Conservation (phyloP, 768 basidiomycete species). For the Leccinum uliginosum region DNA sequence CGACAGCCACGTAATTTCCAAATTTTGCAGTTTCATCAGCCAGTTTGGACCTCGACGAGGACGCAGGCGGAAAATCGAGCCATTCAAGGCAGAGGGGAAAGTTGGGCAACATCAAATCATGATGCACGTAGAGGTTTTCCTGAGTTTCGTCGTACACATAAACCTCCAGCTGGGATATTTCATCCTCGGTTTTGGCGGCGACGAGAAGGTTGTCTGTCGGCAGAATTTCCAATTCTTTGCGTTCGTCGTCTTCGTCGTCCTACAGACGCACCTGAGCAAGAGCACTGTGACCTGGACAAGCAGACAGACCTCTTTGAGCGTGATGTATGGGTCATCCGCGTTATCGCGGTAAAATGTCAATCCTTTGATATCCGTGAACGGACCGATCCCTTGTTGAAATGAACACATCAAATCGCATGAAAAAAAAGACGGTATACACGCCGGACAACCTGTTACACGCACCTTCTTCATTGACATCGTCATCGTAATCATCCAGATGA, state of each 20-base stretch:
- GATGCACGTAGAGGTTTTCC: conserved; percentile 93
- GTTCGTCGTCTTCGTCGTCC: conserved; percentile 68
- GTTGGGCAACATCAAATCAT: conserved; percentile 95
- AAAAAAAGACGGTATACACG: neutral
- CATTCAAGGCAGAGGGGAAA: conserved; percentile 99
- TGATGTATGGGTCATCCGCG: conserved; percentile 95
- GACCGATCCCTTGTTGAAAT: conserved; percentile 50
- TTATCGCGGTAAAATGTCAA: conserved; percentile 88
- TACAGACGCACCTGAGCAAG: conserved; percentile 7
- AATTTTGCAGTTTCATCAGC: conserved; percentile 35
- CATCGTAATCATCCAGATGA: conserved; percentile 88
- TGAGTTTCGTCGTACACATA: conserved; percentile 92
- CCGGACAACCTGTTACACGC: neutral
- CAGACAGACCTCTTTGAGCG: conserved; percentile 77
- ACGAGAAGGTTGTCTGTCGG: conserved; percentile 92
- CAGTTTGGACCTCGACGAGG: conserved; percentile 37
- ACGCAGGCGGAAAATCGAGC: conserved; percentile 88
- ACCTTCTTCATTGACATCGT: conserved; percentile 52
- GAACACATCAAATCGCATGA: neutral
- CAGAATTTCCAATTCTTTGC: conserved; percentile 82
- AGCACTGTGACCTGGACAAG: neutral
- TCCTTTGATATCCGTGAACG: conserved; percentile 95
- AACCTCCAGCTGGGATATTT: conserved; percentile 91
- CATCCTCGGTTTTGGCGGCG: conserved; percentile 92
- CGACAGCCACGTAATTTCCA: conserved; percentile 94